A percentile compares a stretch with the other conserved stretches of the same genome.
These are phyloP conservation scores for Wickerhamomyces strasburgensis DNA, from an alignment of 805 yeast genomes.

Conservation along the genomic window DNA sequence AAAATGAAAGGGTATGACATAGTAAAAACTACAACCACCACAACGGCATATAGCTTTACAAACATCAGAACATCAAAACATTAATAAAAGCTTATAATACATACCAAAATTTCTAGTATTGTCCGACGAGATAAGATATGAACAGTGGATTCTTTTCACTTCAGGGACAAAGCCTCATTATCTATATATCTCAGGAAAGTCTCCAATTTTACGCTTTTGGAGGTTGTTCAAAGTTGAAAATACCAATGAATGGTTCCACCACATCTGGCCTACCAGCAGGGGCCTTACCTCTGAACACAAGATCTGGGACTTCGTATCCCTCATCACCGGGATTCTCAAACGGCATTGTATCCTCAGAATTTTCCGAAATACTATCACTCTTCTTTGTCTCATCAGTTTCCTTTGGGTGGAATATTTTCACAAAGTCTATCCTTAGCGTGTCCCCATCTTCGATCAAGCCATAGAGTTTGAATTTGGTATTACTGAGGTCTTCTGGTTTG, in stretches of 20 bases:
- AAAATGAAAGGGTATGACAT: not conserved
- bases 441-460: conserved; percentile 44
- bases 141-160: no score
- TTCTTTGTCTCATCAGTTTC: conserved; percentile 10
- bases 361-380: conserved; percentile 1
- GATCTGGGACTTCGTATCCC: conserved; percentile 40
- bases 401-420: conserved; percentile 35
- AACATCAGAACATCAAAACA: not conserved
- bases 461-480: conserved; percentile 44
- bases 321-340: conserved; percentile 30
- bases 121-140: no score
- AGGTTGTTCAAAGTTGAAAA: conserved; percentile 42
- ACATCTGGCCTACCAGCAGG: conserved; percentile 50
- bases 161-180: no score
- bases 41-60: not conserved
- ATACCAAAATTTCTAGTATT: no score
- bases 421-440: conserved; percentile 44
- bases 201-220: conserved; percentile 3
- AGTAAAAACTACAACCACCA: not conserved
- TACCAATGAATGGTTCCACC: conserved; percentile 51
- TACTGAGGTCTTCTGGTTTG: conserved; percentile 39
- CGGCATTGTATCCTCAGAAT: conserved; percentile 10
- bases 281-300: conserved; percentile 46
- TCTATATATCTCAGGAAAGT: no score
- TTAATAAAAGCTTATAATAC: no score